Base-by-base conservation (phyloP, 176 grass and related monocot genomes). In the Bolboschoenus planiculmis region DNA sequence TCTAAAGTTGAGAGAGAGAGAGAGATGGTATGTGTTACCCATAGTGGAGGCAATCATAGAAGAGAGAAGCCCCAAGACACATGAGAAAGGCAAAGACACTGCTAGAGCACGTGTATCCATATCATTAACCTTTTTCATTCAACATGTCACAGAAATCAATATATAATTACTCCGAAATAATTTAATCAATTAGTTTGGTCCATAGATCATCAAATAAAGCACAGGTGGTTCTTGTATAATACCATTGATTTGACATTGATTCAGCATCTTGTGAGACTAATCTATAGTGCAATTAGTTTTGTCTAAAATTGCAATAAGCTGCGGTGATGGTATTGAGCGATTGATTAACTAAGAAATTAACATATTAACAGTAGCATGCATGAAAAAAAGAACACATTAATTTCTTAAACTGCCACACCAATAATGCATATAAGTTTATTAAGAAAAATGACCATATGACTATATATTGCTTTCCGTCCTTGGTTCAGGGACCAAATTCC, bases 31-130 rank as follows among this genome's bases (percentile, higher is more conserved):
- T 72, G 70, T 27, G 35, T 92, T 94, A 99, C 96, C 96, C 92
- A 95, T 95, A 80, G 89, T 93, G 15, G 92, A 89, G 56, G 96
- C 89, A 84, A 99, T 91, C 91, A 99, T 93, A 87, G 96, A 99
- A 54, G 96, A 99, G 75, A 95, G 82, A 61, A 99, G 84, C 40
- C 96, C 96, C 70, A 99, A 82, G 84, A 99, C 89, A 16, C 89
- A 93, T 33, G 96, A 99, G 83, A 99, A 99, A 91, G 96, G 96
- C 87, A 99, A 83, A 0, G 96, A 95, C 83, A 95, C 89, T 27
- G 96, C 92, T 50, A 99, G 89, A 65, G 96, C 96, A 67, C 1
- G 79, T 54, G 96, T 88, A n/a, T 46, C 75, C 89, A 99, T 40
- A 72, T 90, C 56, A 33, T 81, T 66, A 78, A 95, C 89, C 96